These are phyloP conservation scores for Mycosphaerella arachidis DNA, from an alignment of 2,329 filamentous ascomycete species.

Conservation along the genomic window DNA sequence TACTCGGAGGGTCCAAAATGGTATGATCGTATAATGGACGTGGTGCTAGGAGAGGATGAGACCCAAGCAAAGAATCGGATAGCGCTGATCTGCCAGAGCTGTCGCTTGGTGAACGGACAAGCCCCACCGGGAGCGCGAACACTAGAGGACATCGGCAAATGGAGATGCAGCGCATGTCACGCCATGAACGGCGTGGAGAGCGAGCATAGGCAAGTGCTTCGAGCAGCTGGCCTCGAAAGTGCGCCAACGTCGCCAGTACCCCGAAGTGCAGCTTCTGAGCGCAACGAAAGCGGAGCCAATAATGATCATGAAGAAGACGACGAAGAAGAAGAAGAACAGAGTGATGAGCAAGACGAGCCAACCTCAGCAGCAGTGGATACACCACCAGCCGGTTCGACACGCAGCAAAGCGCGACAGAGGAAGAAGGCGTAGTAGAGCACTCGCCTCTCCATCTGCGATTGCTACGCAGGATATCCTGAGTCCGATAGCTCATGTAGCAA, in stretches of 20 bases:
- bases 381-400: conserved; percentile 36
- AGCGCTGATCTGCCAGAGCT: conserved; percentile 75
- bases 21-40: conserved; percentile 92
- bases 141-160: conserved; percentile 74
- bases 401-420: conserved; percentile 40
- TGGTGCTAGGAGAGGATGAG: conserved; percentile 91
- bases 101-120: conserved; percentile 89
- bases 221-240: background rate
- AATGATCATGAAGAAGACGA: conserved; percentile 24
- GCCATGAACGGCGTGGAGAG: conserved; percentile 76
- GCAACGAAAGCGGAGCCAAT: conserved; percentile 3
- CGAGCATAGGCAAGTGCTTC: conserved; percentile 63
- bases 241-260: background rate
- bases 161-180: conserved; percentile 82
- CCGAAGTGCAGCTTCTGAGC: conserved; percentile 1
- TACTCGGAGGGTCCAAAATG: conserved; percentile 54
- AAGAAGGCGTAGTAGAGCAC: conserved; percentile 30
- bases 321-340: conserved; percentile 14
- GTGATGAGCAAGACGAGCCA: conserved; percentile 15
- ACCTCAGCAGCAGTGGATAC: conserved; percentile 13
- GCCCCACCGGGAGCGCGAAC: conserved; percentile 79
- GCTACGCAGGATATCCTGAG: background rate
- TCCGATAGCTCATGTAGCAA: background rate
- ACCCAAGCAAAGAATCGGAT: conserved; percentile 86
- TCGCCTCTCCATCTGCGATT: background rate